Conservation (phyloP, 176 grass and related monocot genomes). For the Raddia guianensis region DNA sequence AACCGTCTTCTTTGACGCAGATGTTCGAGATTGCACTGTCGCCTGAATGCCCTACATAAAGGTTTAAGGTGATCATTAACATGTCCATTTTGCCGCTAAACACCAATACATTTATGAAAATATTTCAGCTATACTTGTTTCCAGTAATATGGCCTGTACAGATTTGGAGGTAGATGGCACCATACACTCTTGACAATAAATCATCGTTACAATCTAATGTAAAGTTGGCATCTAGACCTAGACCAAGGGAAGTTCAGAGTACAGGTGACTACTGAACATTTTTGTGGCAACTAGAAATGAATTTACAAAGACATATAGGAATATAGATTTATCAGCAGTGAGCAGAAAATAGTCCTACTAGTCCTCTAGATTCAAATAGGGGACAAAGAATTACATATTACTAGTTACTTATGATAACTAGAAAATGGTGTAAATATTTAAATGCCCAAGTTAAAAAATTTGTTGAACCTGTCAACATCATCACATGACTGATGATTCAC, state of each 20-base stretch:
- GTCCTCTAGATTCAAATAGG: not conserved
- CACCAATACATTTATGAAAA: conserved; percentile 9
- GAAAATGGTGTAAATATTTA: not conserved
- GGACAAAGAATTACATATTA: not conserved
- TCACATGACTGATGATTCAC: not conserved
- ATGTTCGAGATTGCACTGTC: conserved; percentile 44
- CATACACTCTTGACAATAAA: conserved; percentile 25
- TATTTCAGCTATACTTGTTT: conserved; percentile 25
- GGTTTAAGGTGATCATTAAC: conserved; percentile 22
- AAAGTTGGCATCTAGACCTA: not conserved
- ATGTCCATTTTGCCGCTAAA: conserved; percentile 18
- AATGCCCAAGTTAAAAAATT: not conserved
- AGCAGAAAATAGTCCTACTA: conserved; percentile 6
- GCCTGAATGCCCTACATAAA: conserved; percentile 53
- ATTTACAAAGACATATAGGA: not conserved
- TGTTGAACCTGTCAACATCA: not conserved
- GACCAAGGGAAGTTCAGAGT: conserved; percentile 10
- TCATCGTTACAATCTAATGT: conserved; percentile 9
- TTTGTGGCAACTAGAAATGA: not conserved
- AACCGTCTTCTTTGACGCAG: conserved; percentile 44
- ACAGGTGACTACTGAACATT: not conserved
- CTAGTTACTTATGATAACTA: conserved; percentile 17
- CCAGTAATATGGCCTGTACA: not conserved
- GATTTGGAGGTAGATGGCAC: not conserved
- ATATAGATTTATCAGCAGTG: not conserved